Conservation (phyloP, 2,329 filamentous ascomycete species). For the Tolypocladium inflatum region DNA sequence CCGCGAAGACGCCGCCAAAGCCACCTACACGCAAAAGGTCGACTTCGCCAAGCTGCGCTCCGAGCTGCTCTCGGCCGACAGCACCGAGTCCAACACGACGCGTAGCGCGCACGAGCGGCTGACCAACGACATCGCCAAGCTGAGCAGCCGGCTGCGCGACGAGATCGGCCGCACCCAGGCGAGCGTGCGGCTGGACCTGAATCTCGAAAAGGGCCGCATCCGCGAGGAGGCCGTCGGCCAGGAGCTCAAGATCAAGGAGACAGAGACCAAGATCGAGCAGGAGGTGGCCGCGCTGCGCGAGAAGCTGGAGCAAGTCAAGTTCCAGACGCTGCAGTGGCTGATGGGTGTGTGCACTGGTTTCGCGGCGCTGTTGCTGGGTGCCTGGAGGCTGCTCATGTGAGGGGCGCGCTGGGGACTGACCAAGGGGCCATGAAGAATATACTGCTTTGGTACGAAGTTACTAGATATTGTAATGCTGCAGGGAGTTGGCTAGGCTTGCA, state of each 20-base stretch:
- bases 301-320: conserved; percentile 94
- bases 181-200: conserved; percentile 83
- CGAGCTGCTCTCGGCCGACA: conserved; percentile 85
- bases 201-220: conserved; percentile 93
- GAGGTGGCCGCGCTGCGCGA: conserved; percentile 86
- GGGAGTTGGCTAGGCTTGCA: neutral
- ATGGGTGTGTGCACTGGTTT: conserved; percentile 74
- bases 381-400: conserved; percentile 61
- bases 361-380: conserved; percentile 57
- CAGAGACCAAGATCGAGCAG: conserved; percentile 96
- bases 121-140: conserved; percentile 88
- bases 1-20: conserved; percentile 81
- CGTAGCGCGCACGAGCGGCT: conserved; percentile 84
- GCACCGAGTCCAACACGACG: conserved; percentile 81
- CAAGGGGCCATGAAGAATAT: too few species aligned
- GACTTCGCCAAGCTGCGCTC: conserved; percentile 96
- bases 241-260: conserved; percentile 98
- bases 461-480: neutral
- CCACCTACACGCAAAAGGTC: conserved; percentile 79
- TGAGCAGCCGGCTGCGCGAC: conserved; percentile 80
- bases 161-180: conserved; percentile 93
- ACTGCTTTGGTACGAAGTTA: neutral
- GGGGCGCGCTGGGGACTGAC: neutral
- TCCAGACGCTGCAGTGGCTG: conserved; percentile 94
- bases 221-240: conserved; percentile 92